Evolutionary conservation across 768 basidiomycete genomes (phyloP).

Genomic region (Pisolithus sp.): DNA sequence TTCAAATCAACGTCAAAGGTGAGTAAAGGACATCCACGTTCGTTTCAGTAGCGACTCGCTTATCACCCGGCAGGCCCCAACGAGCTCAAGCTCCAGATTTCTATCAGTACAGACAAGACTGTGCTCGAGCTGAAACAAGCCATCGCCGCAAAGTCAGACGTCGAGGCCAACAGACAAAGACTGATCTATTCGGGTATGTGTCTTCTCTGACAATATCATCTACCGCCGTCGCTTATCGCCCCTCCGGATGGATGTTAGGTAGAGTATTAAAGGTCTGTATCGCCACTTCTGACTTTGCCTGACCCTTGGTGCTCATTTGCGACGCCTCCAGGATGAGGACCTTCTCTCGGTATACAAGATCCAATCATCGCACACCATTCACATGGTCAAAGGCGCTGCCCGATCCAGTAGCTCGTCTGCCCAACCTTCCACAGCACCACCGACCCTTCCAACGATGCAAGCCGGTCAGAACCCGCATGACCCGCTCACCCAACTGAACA

Average conservation of each 20-base stretch:
- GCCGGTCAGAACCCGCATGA: constrained; percentile 86
- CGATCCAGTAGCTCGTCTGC: constrained; percentile 36
- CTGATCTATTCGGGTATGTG: constrained; percentile 86
- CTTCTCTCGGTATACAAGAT: constrained; percentile 82
- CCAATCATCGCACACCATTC: constrained; percentile 79
- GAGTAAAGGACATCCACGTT: neutral
- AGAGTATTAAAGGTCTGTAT: constrained; percentile 62
- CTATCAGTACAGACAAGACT: constrained; percentile 74
- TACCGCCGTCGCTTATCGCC: neutral
- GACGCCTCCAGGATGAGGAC: constrained; percentile 65
- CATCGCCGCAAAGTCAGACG: constrained; percentile 80
- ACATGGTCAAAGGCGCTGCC: constrained; percentile 86
- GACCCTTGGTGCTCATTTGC: neutral
- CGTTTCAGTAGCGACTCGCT: neutral
- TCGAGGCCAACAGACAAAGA: constrained; percentile 80
- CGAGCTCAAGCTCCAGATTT: constrained; percentile 88
- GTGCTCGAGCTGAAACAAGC: constrained; percentile 87
- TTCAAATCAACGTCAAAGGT: constrained; percentile 71
- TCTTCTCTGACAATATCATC: constrained; percentile 4
- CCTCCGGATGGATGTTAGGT: constrained; percentile 31
- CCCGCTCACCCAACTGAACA: constrained; percentile 78
- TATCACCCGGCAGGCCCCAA: constrained; percentile 54
- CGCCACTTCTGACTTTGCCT: neutral
- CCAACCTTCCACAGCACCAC: constrained; percentile 27
- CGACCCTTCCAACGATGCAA: constrained; percentile 76